phyloP scores from a whole-genome alignment of 345 rosid species.

The Eucalyptus regnans region DNA sequence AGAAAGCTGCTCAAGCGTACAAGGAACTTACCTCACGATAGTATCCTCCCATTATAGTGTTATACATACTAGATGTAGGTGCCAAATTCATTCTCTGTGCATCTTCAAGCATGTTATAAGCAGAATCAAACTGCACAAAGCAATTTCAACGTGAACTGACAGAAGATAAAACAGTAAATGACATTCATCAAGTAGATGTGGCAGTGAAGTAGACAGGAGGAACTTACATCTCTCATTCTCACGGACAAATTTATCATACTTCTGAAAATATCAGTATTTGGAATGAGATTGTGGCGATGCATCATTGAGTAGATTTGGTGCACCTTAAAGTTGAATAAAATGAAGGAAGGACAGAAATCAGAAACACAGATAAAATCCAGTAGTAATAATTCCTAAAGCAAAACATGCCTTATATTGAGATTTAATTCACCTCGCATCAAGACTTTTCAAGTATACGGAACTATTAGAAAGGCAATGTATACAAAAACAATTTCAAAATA shows the following conservation, averaged over 20 bases:
- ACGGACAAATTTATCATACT: conserved; percentile 52
- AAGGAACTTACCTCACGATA: conserved; percentile 57
- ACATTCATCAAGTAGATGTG: neutral
- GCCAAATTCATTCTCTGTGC: conserved; percentile 42
- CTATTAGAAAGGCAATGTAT: neutral
- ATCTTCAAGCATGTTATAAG: conserved; percentile 54
- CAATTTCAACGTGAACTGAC: neutral
- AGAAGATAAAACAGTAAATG: neutral
- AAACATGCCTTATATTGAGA: neutral
- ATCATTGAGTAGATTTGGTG: conserved; percentile 49
- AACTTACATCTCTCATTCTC: conserved; percentile 78
- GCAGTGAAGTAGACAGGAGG: neutral
- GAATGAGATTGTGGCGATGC: conserved; percentile 31
- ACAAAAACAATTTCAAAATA: neutral
- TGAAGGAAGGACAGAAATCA: neutral
- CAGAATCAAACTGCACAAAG: conserved; percentile 56
- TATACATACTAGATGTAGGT: conserved; percentile 61
- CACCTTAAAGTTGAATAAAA: conserved; percentile 34
- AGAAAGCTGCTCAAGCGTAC: neutral
- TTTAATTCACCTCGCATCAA: neutral
- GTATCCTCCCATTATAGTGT: conserved; percentile 63
- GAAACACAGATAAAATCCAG: neutral
- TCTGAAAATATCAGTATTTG: conserved; percentile 59
- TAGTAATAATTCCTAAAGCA: neutral
- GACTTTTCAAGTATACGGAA: neutral